These are phyloP conservation scores for Paramyrothecium sp. DNA, from an alignment of 2,329 filamentous ascomycete species.

Conservation along the genomic window DNA sequence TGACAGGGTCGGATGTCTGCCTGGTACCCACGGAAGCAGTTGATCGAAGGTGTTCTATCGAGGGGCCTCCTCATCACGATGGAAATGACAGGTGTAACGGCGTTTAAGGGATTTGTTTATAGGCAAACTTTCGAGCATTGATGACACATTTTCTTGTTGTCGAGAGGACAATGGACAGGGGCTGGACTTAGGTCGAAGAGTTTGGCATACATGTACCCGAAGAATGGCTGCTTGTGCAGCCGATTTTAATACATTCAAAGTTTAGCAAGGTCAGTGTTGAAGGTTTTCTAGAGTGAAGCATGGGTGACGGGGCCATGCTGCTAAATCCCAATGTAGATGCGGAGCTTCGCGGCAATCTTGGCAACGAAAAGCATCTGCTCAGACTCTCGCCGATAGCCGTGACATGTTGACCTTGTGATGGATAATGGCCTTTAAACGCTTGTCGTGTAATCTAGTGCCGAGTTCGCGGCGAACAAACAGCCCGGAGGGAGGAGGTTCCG, in stretches of 20 bases:
- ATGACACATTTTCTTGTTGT: neutral
- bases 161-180: neutral
- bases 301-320: neutral
- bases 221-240: neutral
- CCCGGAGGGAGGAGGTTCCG: no score
- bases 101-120: slow-evolving; percentile 7
- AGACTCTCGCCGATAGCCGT: no score
- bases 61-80: neutral
- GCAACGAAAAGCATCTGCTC: no score
- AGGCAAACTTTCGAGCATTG: neutral
- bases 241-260: neutral
- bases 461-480: no score
- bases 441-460: no score
- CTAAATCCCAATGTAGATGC: no score
- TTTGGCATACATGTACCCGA: neutral
- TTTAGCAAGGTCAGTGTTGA: neutral
- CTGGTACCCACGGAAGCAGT: neutral
- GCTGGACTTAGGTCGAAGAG: neutral
- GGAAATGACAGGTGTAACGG: slow-evolving; percentile 11
- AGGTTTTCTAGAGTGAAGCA: neutral
- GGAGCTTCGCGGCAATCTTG: no score
- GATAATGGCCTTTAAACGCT: no score
- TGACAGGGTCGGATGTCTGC: neutral
- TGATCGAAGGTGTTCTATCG: neutral
- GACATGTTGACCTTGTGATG: no score